Percentiles rank a stretch among this genome's conserved stretches.
phyloP scores from a whole-genome alignment of 2,329 filamentous ascomycete species.

The Fragosphaeria purpurea region DNA sequence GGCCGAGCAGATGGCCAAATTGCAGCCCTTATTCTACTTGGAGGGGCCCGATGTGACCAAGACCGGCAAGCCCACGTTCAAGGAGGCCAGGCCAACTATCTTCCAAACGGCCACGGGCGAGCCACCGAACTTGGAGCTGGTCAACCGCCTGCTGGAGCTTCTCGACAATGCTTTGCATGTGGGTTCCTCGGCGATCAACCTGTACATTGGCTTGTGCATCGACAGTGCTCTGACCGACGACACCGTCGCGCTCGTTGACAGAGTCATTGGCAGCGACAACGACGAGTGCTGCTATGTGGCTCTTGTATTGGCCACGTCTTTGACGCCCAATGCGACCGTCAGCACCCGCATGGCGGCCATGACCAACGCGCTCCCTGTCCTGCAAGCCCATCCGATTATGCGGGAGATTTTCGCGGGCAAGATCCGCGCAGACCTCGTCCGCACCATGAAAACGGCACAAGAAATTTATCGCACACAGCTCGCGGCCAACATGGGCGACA shows the following conservation, averaged over 20 bases:
- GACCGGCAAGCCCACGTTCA: conserved; percentile 7
- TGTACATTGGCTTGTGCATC: conserved; percentile 13
- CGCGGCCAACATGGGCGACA: conserved; percentile 7
- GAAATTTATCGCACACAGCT: conserved; percentile 9
- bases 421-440: conserved; percentile 7
- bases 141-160: conserved; percentile 8
- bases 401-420: conserved; percentile 5
- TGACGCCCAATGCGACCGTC: conserved; percentile 2
- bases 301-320: conserved; percentile 4
- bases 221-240: conserved; percentile 6
- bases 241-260: conserved; percentile 10
- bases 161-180: conserved; percentile 9
- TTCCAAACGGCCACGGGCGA: conserved; percentile 8
- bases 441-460: conserved; percentile 10
- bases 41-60: conserved; percentile 15
- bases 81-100: conserved; percentile 10
- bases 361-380: conserved; percentile 7
- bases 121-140: conserved; percentile 2
- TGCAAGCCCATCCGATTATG: conserved; percentile 5
- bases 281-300: conserved; percentile 10
- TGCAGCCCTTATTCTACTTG: conserved; percentile 13
- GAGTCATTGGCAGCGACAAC: conserved; percentile 8
- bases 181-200: conserved; percentile 10
- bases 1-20: conserved; percentile 7
- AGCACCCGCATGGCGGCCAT: conserved; percentile 12